A percentile compares a stretch with the other conserved stretches of the same genome.
Conservation (phyloP, 2,329 filamentous ascomycete species). For the Aspergillus glaucus region DNA sequence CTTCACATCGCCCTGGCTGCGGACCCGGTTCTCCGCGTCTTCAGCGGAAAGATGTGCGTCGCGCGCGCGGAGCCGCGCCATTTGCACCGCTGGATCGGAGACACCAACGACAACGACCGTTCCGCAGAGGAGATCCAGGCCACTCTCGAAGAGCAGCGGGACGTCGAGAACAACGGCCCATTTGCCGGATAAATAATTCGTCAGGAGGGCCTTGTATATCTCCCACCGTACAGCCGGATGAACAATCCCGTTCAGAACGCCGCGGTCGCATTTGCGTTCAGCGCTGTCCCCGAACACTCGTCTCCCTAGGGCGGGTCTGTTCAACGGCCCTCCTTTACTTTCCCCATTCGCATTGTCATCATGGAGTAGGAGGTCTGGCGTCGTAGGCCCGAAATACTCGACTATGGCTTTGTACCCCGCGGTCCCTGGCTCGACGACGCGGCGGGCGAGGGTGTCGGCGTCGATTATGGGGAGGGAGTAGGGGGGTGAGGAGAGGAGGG, state of each 20-base stretch:
- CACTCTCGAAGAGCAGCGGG: constrained; percentile 82
- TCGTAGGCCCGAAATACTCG: constrained; percentile 69
- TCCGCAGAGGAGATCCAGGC: constrained; percentile 78
- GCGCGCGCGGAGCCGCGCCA: constrained; percentile 66
- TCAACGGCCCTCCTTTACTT: constrained; percentile 53
- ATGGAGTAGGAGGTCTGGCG: constrained; percentile 75
- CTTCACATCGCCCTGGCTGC: constrained; percentile 77
- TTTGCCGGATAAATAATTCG: constrained; percentile 64
- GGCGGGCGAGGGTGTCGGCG: constrained; percentile 82
- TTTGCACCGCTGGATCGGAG: constrained; percentile 71
- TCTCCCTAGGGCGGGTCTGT: constrained; percentile 75
- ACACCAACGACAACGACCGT: constrained; percentile 84
- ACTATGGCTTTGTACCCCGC: constrained; percentile 77
- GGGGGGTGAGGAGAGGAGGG: constrained; percentile 69
- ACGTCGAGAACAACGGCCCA: constrained; percentile 93
- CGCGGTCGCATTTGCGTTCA: constrained; percentile 64
- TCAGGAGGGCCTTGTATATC: constrained; percentile 70
- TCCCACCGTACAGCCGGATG: constrained; percentile 82
- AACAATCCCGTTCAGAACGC: constrained; percentile 78
- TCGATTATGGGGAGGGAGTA: constrained; percentile 89
- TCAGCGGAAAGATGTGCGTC: constrained; percentile 74
- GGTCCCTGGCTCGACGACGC: constrained; percentile 91
- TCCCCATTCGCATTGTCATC: constrained; percentile 17
- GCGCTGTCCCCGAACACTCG: constrained; percentile 78
- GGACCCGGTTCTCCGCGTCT: constrained; percentile 80